These are phyloP conservation scores for Microsporum canis DNA, from an alignment of 2,329 filamentous ascomycete species.

Conservation along the genomic window DNA sequence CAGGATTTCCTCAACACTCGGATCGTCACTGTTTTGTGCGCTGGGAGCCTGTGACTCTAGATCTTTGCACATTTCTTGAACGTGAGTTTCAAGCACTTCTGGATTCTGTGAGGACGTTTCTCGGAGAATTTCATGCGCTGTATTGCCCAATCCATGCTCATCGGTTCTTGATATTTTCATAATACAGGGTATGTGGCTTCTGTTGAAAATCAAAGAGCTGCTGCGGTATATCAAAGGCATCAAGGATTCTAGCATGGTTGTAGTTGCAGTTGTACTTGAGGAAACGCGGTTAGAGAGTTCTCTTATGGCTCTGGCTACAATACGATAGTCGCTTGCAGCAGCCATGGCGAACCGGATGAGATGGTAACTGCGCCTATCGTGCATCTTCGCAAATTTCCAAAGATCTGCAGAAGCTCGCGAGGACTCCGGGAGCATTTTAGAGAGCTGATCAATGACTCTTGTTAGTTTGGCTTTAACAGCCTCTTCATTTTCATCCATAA, in stretches of 20 bases:
- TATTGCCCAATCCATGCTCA: constrained; percentile 61
- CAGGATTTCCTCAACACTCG: constrained; percentile 72
- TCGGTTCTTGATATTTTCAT: constrained; percentile 79
- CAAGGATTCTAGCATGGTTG: constrained; percentile 63
- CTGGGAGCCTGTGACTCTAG: constrained; percentile 71
- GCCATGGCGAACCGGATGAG: constrained; percentile 77
- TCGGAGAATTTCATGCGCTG: constrained; percentile 79
- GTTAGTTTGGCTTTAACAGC: constrained; percentile 58
- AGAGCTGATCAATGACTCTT: constrained; percentile 60
- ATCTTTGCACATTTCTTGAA: constrained; percentile 80
- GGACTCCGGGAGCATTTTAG: constrained; percentile 64
- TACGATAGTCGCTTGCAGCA: constrained; percentile 81
- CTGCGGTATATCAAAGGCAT: constrained; percentile 72
- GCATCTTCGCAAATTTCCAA: constrained; percentile 78
- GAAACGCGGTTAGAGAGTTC: constrained; percentile 77
- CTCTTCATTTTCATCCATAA: constrained; percentile 56
- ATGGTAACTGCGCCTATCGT: constrained; percentile 83
- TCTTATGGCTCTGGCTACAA: constrained; percentile 77
- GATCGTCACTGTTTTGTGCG: constrained; percentile 54
- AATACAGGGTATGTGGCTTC: constrained; percentile 82
- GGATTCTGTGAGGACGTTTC: constrained; percentile 86
- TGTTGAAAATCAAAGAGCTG: constrained; percentile 79
- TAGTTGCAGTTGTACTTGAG: constrained; percentile 43
- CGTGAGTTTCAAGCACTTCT: constrained; percentile 82
- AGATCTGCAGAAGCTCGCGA: constrained; percentile 63